phyloP scores from a whole-genome alignment of 495 filamentous ascomycete species.

The Neurospora pannonica region DNA sequence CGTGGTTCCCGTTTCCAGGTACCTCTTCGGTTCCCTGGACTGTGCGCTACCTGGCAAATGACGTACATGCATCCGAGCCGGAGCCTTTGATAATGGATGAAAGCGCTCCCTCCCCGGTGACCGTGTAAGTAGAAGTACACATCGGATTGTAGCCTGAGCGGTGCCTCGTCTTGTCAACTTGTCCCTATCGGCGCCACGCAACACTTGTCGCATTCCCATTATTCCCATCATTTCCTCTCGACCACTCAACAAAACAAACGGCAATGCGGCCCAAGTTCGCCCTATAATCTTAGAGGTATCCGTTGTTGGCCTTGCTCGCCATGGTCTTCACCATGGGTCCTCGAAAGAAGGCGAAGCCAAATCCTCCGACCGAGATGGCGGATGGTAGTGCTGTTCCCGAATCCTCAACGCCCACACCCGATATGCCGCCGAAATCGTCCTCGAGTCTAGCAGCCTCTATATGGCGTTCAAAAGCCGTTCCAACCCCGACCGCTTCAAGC shows the following conservation, averaged over 20 bases:
- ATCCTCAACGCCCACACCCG: conserved; percentile 4
- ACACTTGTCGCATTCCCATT: neutral
- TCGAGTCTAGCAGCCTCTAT: conserved; percentile 1
- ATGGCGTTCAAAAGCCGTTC: neutral
- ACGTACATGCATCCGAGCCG: neutral
- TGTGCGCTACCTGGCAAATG: neutral
- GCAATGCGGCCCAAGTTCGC: neutral
- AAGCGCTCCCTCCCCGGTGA: neutral
- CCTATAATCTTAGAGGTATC: neutral
- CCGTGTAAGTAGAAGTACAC: neutral
- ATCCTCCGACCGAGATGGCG: conserved; percentile 29
- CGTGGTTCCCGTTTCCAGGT: neutral
- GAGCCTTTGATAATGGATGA: neutral
- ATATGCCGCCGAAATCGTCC: conserved; percentile 7
- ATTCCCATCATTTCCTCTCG: neutral
- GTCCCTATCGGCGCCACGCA: neutral
- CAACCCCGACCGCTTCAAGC: neutral
- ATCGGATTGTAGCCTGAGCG: neutral
- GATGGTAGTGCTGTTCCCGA: conserved; percentile 28
- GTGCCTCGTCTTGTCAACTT: neutral
- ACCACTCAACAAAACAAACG: neutral
- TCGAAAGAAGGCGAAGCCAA: conserved; percentile 55
- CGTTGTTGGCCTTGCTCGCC: neutral
- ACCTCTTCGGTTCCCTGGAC: neutral
- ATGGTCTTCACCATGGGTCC: conserved; percentile 37